These are phyloP conservation scores for Teratosphaeria zuluensis DNA, from an alignment of 2,329 filamentous ascomycete species.

Conservation along the genomic window DNA sequence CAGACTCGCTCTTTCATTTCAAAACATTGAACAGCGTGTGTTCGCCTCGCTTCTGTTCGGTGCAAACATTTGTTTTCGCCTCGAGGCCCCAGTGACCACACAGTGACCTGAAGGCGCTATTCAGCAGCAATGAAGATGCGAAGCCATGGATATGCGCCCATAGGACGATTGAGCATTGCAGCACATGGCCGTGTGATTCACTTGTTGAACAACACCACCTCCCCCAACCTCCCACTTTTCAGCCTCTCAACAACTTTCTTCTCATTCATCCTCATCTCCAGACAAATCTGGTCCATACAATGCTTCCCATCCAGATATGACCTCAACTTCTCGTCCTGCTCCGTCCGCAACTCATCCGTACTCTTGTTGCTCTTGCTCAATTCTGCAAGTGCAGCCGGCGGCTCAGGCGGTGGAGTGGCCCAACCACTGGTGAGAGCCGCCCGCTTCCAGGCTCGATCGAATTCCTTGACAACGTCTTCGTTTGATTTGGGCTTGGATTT, in stretches of 20 bases:
- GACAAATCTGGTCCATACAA: constrained; percentile 74
- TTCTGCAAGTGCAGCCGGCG: constrained; percentile 13
- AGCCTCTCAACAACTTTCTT: constrained; percentile 60
- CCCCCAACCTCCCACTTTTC: constrained; percentile 37
- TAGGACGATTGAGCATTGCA: background rate
- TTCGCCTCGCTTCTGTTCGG: too few species aligned
- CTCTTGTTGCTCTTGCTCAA: constrained; percentile 23
- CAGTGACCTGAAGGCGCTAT: too few species aligned
- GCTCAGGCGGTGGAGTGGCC: constrained; percentile 19
- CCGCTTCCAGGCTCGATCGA: constrained; percentile 25
- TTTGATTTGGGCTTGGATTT: constrained; percentile 11
- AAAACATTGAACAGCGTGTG: too few species aligned
- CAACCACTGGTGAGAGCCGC: constrained; percentile 23
- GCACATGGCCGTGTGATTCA: constrained; percentile 5
- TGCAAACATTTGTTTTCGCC: too few species aligned
- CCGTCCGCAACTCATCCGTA: constrained; percentile 8
- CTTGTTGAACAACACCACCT: constrained; percentile 22
- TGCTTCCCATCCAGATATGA: constrained; percentile 66
- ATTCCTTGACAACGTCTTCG: constrained; percentile 13
- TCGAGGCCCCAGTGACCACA: too few species aligned
- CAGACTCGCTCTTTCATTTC: too few species aligned
- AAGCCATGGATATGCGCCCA: background rate
- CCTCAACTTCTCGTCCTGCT: constrained; percentile 42
- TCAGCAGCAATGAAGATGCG: too few species aligned
- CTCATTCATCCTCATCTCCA: constrained; percentile 61